A percentile compares a stretch with the other conserved stretches of the same genome.
Evolutionary conservation across 345 rosid species (phyloP).

Genomic region (Excoecaria agallocha): DNA sequence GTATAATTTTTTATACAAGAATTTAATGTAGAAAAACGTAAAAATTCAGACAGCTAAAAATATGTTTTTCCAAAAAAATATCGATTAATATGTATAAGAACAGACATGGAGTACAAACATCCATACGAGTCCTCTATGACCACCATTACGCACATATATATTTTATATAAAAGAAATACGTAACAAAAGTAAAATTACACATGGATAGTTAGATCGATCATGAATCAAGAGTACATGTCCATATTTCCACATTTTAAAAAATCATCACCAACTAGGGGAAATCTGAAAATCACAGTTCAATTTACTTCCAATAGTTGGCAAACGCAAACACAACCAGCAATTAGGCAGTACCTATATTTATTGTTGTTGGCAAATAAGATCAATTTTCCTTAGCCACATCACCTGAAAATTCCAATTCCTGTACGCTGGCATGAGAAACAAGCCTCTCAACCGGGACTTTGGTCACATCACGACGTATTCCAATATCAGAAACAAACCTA

Average conservation of each 20-base stretch:
- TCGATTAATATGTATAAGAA: too few species aligned
- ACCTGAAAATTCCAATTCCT: slow-evolving; percentile 2
- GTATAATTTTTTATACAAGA: too few species aligned
- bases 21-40: too few species aligned
- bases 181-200: too few species aligned
- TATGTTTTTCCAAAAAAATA: too few species aligned
- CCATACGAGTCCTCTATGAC: too few species aligned
- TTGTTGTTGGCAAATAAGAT: neutral
- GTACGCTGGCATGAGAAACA: slow-evolving; percentile 15
- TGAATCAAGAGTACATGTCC: neutral
- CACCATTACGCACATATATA: too few species aligned
- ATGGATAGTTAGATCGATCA: too few species aligned
- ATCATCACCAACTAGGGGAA: neutral
- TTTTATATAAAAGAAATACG: too few species aligned
- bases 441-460: slow-evolving; percentile 49
- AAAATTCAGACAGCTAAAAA: too few species aligned
- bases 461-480: slow-evolving; percentile 57
- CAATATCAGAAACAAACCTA: slow-evolving; percentile 55
- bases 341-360: neutral
- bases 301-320: neutral
- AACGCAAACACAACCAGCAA: neutral
- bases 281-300: neutral
- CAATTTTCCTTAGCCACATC: neutral
- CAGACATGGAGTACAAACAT: too few species aligned
- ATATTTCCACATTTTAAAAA: neutral